Evolutionary conservation across 306 rosid genomes (phyloP), one percentile per base, ranked within the genome.

Genomic region (Malus domestica): DNA sequence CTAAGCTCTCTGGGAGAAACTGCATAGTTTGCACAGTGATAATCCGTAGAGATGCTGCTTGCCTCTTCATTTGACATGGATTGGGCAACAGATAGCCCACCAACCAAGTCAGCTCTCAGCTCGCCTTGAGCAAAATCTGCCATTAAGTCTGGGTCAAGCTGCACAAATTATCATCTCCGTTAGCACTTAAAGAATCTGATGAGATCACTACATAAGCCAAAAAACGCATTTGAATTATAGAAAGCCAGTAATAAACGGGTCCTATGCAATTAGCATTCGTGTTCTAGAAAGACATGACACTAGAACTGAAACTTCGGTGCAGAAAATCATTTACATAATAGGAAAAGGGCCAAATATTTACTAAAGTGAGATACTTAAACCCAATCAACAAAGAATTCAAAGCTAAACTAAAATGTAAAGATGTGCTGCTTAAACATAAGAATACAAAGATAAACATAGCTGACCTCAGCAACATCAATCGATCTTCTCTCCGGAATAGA

Each of bases 1-100:
- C 82, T 88, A 70, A 93, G 86, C 84, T 88, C 92, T 68, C 78
- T 76, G 18, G 98, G 91, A n/a, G 92, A 88, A 74, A 93, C 96
- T 38, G 89, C 89, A 82, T 85, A 86, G 82, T 89, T 84, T 32
- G 77, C 86, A 23, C 84, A 83, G 71, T 87, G 82, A 67, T 46
- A 51, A n/a, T 83, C 72, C 3, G 85, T 80, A 18, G 85, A 70
- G 62, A 80, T 20, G 51, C 82, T 83, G 25, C 75, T 60, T 19
- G 49, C 77, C 73, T 81, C 89, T 51, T 76, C 85, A 27, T 80
- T 77, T 33, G 83, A 76, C 67, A 82, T 73, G n/a, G 79, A 68
- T 61, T 30, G 70, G 67, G 58, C 65, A 62, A 60, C 58, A 40
- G 46, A 76, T 57, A 75, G 67, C 62, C 51, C 85, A 27, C 30